Conservation (phyloP, 352 stramenopile species). For the Halophytophthora batemanensis region DNA sequence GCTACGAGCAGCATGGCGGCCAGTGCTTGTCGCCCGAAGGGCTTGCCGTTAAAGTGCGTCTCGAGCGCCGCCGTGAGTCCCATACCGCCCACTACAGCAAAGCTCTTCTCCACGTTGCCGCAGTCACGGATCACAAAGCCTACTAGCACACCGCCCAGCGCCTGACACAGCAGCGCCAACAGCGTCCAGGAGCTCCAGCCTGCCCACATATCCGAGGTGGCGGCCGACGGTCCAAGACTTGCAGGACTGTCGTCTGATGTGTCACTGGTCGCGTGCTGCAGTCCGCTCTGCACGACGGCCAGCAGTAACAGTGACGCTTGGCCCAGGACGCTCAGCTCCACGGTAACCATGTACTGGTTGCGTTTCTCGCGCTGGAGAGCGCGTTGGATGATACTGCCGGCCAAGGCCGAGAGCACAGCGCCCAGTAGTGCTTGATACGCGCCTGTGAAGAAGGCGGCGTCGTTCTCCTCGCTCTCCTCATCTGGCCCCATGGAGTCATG, state of each 20-base stretch:
- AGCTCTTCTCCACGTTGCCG: slow-evolving; percentile 83
- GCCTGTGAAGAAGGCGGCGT: slow-evolving; percentile 58
- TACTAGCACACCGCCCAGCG: slow-evolving; percentile 64
- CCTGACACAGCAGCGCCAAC: slow-evolving; percentile 68
- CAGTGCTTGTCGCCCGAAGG: slow-evolving; percentile 53
- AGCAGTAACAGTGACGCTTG: slow-evolving; percentile 57
- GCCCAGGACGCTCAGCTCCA: slow-evolving; percentile 72
- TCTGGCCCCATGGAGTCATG: background rate
- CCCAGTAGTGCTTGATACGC: slow-evolving; percentile 72
- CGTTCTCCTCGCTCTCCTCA: slow-evolving; percentile 9
- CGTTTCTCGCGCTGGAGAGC: slow-evolving; percentile 66
- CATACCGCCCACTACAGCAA: slow-evolving; percentile 78
- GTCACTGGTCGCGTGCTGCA: slow-evolving; percentile 8
- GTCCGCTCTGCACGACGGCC: slow-evolving; percentile 29
- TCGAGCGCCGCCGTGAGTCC: slow-evolving; percentile 74
- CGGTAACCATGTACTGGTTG: slow-evolving; percentile 79
- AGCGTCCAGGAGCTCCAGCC: slow-evolving; percentile 69
- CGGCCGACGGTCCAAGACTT: background rate
- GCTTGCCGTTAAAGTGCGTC: slow-evolving; percentile 66
- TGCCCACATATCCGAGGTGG: slow-evolving; percentile 39
- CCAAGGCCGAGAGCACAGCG: slow-evolving; percentile 67
- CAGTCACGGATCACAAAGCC: slow-evolving; percentile 86
- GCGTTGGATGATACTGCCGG: slow-evolving; percentile 74
- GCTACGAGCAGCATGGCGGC: slow-evolving; percentile 61
- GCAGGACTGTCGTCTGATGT: slow-evolving; percentile 19